These are phyloP conservation scores for Myriosclerotinia curreyana DNA, from an alignment of 2,329 filamentous ascomycete genomes.

Conservation along the genomic window DNA sequence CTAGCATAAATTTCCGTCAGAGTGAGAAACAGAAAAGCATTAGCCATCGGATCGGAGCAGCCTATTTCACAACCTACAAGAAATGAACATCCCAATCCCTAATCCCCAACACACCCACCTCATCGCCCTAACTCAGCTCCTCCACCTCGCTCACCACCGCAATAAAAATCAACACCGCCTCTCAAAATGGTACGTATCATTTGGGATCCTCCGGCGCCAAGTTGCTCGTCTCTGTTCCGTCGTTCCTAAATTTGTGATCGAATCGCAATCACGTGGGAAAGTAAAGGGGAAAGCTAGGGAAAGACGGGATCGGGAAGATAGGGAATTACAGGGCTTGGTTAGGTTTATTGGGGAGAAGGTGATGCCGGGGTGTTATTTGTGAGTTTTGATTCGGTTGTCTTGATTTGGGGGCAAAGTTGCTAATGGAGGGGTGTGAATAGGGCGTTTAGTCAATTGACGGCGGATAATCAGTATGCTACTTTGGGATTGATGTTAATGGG, in stretches of 20 bases:
- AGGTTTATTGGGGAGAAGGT: constrained; percentile 44
- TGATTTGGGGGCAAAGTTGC: not conserved
- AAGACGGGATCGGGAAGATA: constrained; percentile 36
- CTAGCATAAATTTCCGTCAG: not conserved
- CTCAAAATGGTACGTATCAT: constrained; percentile 75
- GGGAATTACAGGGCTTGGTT: constrained; percentile 33
- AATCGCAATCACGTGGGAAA: constrained; percentile 15
- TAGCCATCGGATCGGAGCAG: not conserved
- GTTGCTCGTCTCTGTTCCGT: constrained; percentile 51
- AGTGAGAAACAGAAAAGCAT: not conserved
- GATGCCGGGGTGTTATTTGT: constrained; percentile 47
- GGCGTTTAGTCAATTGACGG: constrained; percentile 66
- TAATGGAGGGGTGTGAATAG: constrained; percentile 44
- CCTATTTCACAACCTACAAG: not conserved
- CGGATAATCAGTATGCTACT: constrained; percentile 69
- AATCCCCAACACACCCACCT: constrained; percentile 18
- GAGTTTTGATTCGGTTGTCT: constrained; percentile 39
- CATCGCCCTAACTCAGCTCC: constrained; percentile 49
- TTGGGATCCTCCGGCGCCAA: constrained; percentile 69
- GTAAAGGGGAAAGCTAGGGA: constrained; percentile 24
- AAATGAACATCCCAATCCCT: not conserved
- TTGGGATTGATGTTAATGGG: constrained; percentile 68
- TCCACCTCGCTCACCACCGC: constrained; percentile 73
- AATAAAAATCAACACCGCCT: constrained; percentile 89
- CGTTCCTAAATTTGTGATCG: constrained; percentile 17